Conservation (phyloP, 257 asterid genomes). For the Solanum bulbocastanum region DNA sequence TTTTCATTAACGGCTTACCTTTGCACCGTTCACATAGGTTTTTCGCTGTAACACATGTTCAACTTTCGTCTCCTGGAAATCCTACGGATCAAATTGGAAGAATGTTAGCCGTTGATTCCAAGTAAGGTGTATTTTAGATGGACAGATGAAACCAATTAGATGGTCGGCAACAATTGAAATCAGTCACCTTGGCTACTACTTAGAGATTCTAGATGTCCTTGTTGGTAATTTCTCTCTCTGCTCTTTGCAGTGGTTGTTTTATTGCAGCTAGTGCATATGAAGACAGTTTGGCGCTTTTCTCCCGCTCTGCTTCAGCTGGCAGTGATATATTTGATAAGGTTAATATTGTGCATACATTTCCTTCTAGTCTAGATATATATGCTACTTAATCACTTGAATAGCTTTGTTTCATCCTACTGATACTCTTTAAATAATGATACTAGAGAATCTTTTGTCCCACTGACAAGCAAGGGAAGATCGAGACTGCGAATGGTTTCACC, state of each 20-base stretch:
- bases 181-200: slow-evolving; percentile 16
- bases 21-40: slow-evolving; percentile 37
- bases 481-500: slow-evolving; percentile 37
- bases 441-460: slow-evolving; percentile 66
- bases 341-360: slow-evolving; percentile 3
- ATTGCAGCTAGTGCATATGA: slow-evolving; percentile 92
- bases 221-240: slow-evolving; percentile 32
- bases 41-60: slow-evolving; percentile 55
- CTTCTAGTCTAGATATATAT: not conserved
- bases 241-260: slow-evolving; percentile 77
- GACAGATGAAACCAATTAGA: not conserved
- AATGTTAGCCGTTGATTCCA: slow-evolving; percentile 85
- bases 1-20: slow-evolving; percentile 1
- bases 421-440: slow-evolving; percentile 7
- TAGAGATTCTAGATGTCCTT: slow-evolving; percentile 28
- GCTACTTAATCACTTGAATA: not conserved
- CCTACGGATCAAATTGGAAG: slow-evolving; percentile 77
- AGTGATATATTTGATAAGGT: slow-evolving; percentile 80
- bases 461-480: slow-evolving; percentile 50
- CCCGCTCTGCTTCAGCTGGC: slow-evolving; percentile 50
- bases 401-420: slow-evolving; percentile 5
- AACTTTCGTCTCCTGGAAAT: slow-evolving; percentile 75
- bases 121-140: slow-evolving; percentile 34
- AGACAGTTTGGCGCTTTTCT: slow-evolving; percentile 72
- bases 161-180: slow-evolving; percentile 7